These are phyloP conservation scores for Endotrypanum monterogeii DNA, from an alignment of 208 protist species.

Conservation along the genomic window DNA sequence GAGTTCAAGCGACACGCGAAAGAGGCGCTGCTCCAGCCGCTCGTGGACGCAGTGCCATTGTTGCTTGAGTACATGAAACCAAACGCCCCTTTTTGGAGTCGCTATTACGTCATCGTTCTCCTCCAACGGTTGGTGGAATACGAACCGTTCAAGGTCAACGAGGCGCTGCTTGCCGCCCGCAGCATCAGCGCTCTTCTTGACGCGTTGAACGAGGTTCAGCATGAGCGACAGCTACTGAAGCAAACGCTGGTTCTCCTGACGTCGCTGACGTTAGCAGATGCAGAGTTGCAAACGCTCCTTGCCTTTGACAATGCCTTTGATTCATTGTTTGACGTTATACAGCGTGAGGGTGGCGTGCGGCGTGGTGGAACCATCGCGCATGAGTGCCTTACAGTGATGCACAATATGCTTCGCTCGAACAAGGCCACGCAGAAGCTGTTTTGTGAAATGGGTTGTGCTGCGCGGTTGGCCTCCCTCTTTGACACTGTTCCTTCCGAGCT, in stretches of 20 bases:
- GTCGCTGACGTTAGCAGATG: conserved; percentile 63
- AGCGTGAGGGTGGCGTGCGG: conserved; percentile 53
- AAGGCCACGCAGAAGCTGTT: conserved; percentile 88
- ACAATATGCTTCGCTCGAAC: conserved; percentile 85
- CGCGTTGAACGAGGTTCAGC: conserved; percentile 53
- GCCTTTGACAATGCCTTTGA: conserved; percentile 86
- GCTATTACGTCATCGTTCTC: conserved; percentile 62
- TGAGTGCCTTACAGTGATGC: conserved; percentile 79
- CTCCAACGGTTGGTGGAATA: conserved; percentile 70
- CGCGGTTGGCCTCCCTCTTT: conserved; percentile 54
- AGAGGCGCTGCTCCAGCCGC: conserved; percentile 50
- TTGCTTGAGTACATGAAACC: conserved; percentile 45
- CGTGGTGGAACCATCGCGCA: conserved; percentile 59
- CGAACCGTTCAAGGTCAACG: conserved; percentile 52
- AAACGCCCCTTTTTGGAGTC: conserved; percentile 41
- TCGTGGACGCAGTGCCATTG: conserved; percentile 52
- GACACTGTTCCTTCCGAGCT: conserved; percentile 39
- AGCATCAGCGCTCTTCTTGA: conserved; percentile 63
- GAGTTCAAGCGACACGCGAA: conserved; percentile 48
- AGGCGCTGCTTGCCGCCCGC: conserved; percentile 58
- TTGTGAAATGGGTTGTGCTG: conserved; percentile 71
- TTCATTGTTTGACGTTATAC: conserved; percentile 59
- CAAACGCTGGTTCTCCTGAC: conserved; percentile 67
- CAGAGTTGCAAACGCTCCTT: conserved; percentile 78
- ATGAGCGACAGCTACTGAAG: conserved; percentile 45